Evolutionary conservation across 2,329 filamentous ascomycete species (phyloP).

Genomic region (Sarocladium strictum): DNA sequence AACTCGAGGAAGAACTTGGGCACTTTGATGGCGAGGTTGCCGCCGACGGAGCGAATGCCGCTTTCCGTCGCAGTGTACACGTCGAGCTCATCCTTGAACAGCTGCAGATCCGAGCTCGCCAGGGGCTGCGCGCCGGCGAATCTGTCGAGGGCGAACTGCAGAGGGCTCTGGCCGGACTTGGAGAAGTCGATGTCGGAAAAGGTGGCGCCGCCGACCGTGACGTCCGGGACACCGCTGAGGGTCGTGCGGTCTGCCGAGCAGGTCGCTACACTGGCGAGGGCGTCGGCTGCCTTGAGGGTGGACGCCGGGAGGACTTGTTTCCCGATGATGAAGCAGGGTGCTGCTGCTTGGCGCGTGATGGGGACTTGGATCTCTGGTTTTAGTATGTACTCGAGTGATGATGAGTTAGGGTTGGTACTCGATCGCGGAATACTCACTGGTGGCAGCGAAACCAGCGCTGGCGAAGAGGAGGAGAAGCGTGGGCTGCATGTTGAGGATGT

Average conservation of each 20-base stretch:
- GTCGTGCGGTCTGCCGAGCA: slow-evolving; percentile 43
- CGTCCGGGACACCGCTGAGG: slow-evolving; percentile 49
- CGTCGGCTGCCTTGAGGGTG: slow-evolving; percentile 34
- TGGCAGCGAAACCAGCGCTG: slow-evolving; percentile 7
- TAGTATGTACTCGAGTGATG: too few relatives aligned
- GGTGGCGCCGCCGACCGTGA: slow-evolving; percentile 40
- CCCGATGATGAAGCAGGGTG: slow-evolving; percentile 51
- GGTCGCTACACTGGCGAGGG: slow-evolving; percentile 38
- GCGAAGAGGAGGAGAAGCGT: slow-evolving; percentile 2
- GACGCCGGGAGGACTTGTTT: slow-evolving; percentile 43
- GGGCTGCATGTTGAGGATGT: background rate
- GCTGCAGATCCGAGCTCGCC: slow-evolving; percentile 39
- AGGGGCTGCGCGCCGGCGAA: slow-evolving; percentile 48
- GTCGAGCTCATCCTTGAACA: slow-evolving; percentile 48
- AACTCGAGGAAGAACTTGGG: slow-evolving; percentile 59
- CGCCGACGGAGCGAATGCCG: slow-evolving; percentile 47
- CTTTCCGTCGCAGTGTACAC: slow-evolving; percentile 55
- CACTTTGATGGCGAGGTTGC: slow-evolving; percentile 50
- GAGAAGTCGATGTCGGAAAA: slow-evolving; percentile 54
- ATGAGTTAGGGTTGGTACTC: too few relatives aligned
- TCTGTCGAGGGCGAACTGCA: slow-evolving; percentile 46
- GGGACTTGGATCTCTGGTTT: too few relatives aligned
- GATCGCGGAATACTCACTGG: background rate
- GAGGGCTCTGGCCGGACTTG: slow-evolving; percentile 37
- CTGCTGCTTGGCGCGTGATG: too few relatives aligned